Percentiles rank a stretch among this genome's conserved stretches.
Evolutionary conservation across 2,329 filamentous ascomycete species (phyloP).

Genomic region (Fusarium anthophilum): DNA sequence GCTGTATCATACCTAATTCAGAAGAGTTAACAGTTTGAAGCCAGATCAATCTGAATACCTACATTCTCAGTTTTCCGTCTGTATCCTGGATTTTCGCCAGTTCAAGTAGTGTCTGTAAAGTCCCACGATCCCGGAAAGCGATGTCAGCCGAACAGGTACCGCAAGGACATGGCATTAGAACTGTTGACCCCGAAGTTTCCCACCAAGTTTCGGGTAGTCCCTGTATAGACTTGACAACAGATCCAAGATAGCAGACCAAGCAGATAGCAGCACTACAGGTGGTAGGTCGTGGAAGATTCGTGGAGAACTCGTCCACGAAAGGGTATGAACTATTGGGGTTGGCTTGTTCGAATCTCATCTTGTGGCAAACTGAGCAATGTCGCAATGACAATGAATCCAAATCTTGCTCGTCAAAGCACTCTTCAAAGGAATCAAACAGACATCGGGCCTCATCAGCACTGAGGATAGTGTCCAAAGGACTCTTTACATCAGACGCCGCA

Average conservation of each 20-base stretch:
- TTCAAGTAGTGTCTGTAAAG: background rate
- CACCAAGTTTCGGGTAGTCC: background rate
- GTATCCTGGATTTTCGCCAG: no score
- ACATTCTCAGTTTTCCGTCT: background rate
- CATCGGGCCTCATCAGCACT: background rate
- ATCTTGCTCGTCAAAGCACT: background rate
- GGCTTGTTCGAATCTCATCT: background rate
- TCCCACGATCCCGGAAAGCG: background rate
- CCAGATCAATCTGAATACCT: background rate
- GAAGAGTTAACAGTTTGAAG: background rate
- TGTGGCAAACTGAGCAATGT: background rate
- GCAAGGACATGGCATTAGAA: background rate
- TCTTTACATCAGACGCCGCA: background rate
- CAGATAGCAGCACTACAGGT: background rate
- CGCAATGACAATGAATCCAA: background rate
- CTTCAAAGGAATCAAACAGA: background rate
- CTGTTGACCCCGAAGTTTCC: background rate
- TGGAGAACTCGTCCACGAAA: background rate
- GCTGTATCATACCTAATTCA: background rate
- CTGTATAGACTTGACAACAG: background rate
- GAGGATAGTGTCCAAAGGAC: background rate
- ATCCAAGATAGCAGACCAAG: background rate
- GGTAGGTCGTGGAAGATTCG: background rate
- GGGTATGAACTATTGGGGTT: background rate
- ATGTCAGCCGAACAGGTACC: background rate